These are phyloP conservation scores for Pyracantha coccinea DNA, from an alignment of 331 rosid species.

Conservation along the genomic window DNA sequence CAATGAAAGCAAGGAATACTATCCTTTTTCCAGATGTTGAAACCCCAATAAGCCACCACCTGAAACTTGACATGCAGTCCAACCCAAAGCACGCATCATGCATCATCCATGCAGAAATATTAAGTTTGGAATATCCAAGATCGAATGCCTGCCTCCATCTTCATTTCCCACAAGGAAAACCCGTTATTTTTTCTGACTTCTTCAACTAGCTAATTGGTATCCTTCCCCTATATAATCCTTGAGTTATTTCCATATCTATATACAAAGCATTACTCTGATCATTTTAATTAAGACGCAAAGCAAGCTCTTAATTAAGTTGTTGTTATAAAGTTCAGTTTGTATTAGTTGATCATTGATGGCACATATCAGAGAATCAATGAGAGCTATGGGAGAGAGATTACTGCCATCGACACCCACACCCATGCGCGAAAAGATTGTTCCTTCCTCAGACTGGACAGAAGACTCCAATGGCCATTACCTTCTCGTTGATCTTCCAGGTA, in stretches of 20 bases:
- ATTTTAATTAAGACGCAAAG: neutral
- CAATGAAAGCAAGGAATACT: conserved; percentile 42
- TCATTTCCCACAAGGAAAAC: conserved; percentile 28
- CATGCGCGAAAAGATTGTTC: conserved; percentile 27
- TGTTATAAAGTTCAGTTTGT: neutral
- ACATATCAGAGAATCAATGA: conserved; percentile 12
- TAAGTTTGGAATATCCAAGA: conserved; percentile 51
- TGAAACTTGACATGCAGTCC: conserved; percentile 20
- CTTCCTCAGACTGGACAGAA: conserved; percentile 53
- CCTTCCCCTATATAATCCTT: neutral
- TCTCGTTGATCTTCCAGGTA: conserved; percentile 73
- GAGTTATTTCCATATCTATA: neutral
- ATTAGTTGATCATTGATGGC: conserved; percentile 28
- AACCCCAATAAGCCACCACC: conserved; percentile 8
- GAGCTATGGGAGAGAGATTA: conserved; percentile 12
- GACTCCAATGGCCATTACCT: conserved; percentile 49
- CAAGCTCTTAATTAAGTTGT: neutral
- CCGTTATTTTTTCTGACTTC: neutral
- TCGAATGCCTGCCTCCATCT: conserved; percentile 12
- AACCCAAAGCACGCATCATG: neutral
- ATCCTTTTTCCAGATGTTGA: no score
- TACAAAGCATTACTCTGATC: neutral
- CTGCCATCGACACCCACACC: neutral
- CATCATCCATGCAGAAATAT: conserved; percentile 2
- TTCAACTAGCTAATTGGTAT: neutral